A percentile compares a stretch with the other conserved stretches of the same genome.
Evolutionary conservation across 495 filamentous ascomycete species (phyloP).

Genomic region (Filosporella fistucella): DNA sequence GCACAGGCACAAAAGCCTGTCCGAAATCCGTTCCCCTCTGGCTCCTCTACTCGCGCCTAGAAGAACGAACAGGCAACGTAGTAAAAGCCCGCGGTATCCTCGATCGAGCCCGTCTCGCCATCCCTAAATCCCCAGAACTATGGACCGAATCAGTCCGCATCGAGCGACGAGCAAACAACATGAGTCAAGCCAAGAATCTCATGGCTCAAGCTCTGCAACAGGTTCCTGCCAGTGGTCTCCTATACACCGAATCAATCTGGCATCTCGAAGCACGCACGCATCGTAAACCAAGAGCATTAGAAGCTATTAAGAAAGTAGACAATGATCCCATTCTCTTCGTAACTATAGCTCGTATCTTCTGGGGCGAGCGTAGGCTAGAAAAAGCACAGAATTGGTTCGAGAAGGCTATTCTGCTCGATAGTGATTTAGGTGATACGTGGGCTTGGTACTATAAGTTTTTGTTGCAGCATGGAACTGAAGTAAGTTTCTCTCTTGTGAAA

Average conservation of each 20-base stretch:
- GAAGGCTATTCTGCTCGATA: slow-evolving; percentile 83
- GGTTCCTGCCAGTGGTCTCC: slow-evolving; percentile 78
- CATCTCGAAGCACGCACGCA: slow-evolving; percentile 87
- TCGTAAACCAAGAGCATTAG: slow-evolving; percentile 81
- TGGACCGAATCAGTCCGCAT: slow-evolving; percentile 91
- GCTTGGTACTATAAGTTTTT: slow-evolving; percentile 98
- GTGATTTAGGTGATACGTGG: slow-evolving; percentile 89
- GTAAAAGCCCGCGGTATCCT: slow-evolving; percentile 92
- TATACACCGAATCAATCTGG: slow-evolving; percentile 95
- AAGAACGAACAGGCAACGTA: slow-evolving; percentile 77
- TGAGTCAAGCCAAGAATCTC: slow-evolving; percentile 74
- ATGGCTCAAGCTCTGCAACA: slow-evolving; percentile 94
- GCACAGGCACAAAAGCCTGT: slow-evolving; percentile 81
- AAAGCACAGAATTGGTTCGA: slow-evolving; percentile 96
- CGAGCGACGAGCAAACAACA: slow-evolving; percentile 83
- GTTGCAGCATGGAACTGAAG: slow-evolving; percentile 79
- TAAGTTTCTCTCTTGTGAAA: slow-evolving; percentile 27
- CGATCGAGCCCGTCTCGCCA: slow-evolving; percentile 79
- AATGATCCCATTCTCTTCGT: slow-evolving; percentile 82
- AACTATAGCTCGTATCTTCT: slow-evolving; percentile 51
- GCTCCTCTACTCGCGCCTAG: slow-evolving; percentile 81
- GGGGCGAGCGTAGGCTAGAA: slow-evolving; percentile 69
- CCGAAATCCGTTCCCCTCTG: slow-evolving; percentile 80
- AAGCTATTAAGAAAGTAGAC: slow-evolving; percentile 95
- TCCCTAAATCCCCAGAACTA: slow-evolving; percentile 78